Evolutionary conservation across 2,329 filamentous ascomycete species (phyloP).

Genomic region (Trichoderma sp.): DNA sequence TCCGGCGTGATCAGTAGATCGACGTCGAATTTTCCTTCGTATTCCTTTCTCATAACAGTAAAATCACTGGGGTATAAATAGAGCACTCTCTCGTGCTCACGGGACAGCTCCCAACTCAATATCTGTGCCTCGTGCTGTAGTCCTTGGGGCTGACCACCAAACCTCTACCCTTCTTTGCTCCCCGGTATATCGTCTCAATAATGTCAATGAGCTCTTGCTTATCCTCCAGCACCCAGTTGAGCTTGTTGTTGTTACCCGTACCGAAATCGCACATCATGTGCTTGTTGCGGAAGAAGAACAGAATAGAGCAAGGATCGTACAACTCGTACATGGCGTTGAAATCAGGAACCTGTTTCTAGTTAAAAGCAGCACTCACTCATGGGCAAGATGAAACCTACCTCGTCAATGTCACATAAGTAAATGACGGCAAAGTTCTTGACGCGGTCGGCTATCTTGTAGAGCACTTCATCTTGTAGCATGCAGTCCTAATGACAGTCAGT

Average conservation of each 20-base stretch:
- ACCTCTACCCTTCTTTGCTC: constrained; percentile 97
- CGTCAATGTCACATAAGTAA: constrained; percentile 88
- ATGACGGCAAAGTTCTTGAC: constrained; percentile 93
- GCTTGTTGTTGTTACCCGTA: constrained; percentile 97
- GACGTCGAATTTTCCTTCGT: neutral
- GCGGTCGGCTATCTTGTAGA: constrained; percentile 88
- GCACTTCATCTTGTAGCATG: constrained; percentile 80
- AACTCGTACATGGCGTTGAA: constrained; percentile 87
- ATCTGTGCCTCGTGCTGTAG: constrained; percentile 22
- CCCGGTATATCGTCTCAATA: constrained; percentile 94
- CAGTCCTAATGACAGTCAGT: constrained; percentile 69
- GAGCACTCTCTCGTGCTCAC: neutral
- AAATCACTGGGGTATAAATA: constrained; percentile 7
- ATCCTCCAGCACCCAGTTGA: constrained; percentile 91
- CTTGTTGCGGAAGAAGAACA: constrained; percentile 98
- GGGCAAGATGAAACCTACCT: neutral
- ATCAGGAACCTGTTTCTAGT: constrained; percentile 9
- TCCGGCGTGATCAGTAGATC: neutral
- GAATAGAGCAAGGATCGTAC: constrained; percentile 89
- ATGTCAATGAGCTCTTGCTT: constrained; percentile 99
- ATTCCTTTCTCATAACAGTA: neutral
- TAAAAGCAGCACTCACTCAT: neutral
- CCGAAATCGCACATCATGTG: constrained; percentile 99
- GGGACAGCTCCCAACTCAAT: constrained; percentile 14
- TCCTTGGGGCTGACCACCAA: constrained; percentile 93